phyloP scores from a whole-genome alignment of 768 basidiomycete species.

The Vararia minispora region DNA sequence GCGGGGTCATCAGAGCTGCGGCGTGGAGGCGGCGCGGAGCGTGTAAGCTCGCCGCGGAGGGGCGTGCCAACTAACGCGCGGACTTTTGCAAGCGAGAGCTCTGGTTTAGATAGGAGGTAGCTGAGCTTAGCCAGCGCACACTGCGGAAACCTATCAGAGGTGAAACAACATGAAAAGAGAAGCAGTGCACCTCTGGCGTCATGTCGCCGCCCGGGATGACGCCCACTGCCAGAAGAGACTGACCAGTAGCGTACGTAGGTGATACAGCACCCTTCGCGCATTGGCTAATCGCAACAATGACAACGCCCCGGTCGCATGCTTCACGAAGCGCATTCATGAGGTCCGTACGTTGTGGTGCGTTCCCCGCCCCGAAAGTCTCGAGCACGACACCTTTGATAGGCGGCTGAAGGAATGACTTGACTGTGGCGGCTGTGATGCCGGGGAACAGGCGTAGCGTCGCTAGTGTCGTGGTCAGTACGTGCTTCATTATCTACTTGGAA shows the following conservation, averaged over 20 bases:
- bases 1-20: conserved; percentile 34
- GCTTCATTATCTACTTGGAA: not conserved
- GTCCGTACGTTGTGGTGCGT: conserved; percentile 76
- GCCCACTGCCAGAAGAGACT: conserved; percentile 57
- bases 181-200: conserved; percentile 77
- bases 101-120: conserved; percentile 82
- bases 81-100: conserved; percentile 56
- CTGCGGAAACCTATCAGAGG: conserved; percentile 25
- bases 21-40: conserved; percentile 26
- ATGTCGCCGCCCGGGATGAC: conserved; percentile 84
- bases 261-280: conserved; percentile 82
- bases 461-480: conserved; percentile 19
- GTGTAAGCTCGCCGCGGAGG: conserved; percentile 82
- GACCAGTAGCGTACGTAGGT: conserved; percentile 72
- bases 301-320: conserved; percentile 72
- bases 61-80: conserved; percentile 67
- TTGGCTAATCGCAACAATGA: conserved; percentile 88
- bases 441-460: conserved; percentile 81
- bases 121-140: conserved; percentile 85
- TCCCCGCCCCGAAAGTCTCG: conserved; percentile 89
- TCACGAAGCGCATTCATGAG: conserved; percentile 66
- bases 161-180: not conserved
- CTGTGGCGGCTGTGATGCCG: conserved; percentile 66
- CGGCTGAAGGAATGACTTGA: conserved; percentile 65
- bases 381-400: conserved; percentile 76